Percentiles rank a stretch among this genome's conserved stretches.
phyloP scores from a whole-genome alignment of 352 stramenopile species.

The Globisporangium megalacanthum region DNA sequence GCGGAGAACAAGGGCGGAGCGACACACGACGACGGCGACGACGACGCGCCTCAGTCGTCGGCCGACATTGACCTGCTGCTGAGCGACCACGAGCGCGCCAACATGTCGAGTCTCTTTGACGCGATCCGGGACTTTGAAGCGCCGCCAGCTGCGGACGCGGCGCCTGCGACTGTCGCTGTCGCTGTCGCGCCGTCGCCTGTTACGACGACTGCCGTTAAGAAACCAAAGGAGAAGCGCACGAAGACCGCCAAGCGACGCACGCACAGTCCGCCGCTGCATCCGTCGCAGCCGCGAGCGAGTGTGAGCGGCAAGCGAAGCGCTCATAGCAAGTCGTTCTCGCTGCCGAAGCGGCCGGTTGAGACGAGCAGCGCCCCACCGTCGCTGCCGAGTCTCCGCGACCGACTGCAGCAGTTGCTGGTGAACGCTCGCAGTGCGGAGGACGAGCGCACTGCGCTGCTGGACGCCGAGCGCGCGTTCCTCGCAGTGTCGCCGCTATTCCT shows the following conservation, averaged over 20 bases:
- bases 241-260: constrained; percentile 18
- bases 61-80: constrained; percentile 49
- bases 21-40: background rate
- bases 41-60: constrained; percentile 3
- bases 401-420: constrained; percentile 18
- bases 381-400: constrained; percentile 12
- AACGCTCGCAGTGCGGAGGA: background rate
- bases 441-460: constrained; percentile 22
- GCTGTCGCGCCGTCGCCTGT: constrained; percentile 2
- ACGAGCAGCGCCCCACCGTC: background rate
- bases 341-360: constrained; percentile 23
- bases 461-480: constrained; percentile 44
- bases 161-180: constrained; percentile 12
- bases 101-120: constrained; percentile 56
- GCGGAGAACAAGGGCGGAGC: constrained; percentile 1
- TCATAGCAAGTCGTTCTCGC: constrained; percentile 17
- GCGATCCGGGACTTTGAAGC: constrained; percentile 69
- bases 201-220: constrained; percentile 11
- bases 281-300: constrained; percentile 4
- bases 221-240: constrained; percentile 10
- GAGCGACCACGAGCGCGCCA: constrained; percentile 57
- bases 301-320: background rate
- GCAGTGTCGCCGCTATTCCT: constrained; percentile 51
- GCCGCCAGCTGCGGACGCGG: constrained; percentile 10
- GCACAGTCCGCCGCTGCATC: constrained; percentile 17